These are phyloP conservation scores for Daldinia bambusicola DNA, from an alignment of 495 filamentous ascomycete genomes.

Conservation along the genomic window DNA sequence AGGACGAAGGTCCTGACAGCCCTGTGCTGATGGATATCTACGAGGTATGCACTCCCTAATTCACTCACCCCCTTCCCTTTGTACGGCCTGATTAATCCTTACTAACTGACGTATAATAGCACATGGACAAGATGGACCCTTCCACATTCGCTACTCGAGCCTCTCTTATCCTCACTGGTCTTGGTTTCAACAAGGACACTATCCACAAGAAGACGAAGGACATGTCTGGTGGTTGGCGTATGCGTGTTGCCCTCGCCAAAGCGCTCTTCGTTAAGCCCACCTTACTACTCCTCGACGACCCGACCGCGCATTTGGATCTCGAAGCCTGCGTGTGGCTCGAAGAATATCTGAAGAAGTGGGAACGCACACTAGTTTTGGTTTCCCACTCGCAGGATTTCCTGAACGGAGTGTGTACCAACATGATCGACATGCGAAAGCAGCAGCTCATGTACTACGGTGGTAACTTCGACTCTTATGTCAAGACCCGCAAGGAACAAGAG, in stretches of 20 bases:
- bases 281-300: conserved; percentile 95
- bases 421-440: conserved; percentile 96
- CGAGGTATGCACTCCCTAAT: conserved; percentile 71
- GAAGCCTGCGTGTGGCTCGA: conserved; percentile 99
- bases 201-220: conserved; percentile 99
- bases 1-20: conserved; percentile 89
- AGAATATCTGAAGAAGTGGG: conserved; percentile 99
- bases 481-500: conserved; percentile 94
- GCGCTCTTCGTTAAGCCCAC: conserved; percentile 98
- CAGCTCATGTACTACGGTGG: conserved; percentile 97
- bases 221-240: conserved; percentile 99
- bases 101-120: conserved; percentile 62
- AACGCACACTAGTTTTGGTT: conserved; percentile 94
- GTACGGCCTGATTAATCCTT: not conserved
- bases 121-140: conserved; percentile 99
- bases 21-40: conserved; percentile 95
- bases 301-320: conserved; percentile 98
- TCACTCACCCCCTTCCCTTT: too few species aligned
- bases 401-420: conserved; percentile 98
- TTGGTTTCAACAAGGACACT: conserved; percentile 97
- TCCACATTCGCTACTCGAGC: conserved; percentile 99
- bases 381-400: conserved; percentile 99
- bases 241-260: conserved; percentile 98
- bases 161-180: conserved; percentile 96
- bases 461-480: conserved; percentile 99